phyloP scores from a whole-genome alignment of 2,329 filamentous ascomycete species.

The Gaeumannomyces sp. region DNA sequence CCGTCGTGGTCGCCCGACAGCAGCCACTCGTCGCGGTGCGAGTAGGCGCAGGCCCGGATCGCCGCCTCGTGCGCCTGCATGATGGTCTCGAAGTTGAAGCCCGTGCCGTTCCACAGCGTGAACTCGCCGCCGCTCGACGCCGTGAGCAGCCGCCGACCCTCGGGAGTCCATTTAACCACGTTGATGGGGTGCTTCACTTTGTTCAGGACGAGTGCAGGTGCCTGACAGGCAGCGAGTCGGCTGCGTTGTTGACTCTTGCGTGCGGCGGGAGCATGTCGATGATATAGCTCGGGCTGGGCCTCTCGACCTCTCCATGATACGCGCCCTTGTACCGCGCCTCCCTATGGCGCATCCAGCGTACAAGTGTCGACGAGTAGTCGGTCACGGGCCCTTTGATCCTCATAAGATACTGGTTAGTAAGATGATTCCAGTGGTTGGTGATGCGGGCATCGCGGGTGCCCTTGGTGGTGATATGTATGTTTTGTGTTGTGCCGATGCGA shows the following conservation, averaged over 20 bases:
- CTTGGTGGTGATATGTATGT: background rate
- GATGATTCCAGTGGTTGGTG: background rate
- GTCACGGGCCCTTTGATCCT: constrained; percentile 68
- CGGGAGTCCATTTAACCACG: constrained; percentile 94
- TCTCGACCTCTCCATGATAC: constrained; percentile 68
- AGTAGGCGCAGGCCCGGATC: constrained; percentile 78
- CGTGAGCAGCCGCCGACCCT: constrained; percentile 84
- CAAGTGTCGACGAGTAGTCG: constrained; percentile 84
- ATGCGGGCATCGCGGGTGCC: background rate
- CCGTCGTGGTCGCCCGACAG: constrained; percentile 94
- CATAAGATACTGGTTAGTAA: background rate
- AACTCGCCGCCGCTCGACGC: constrained; percentile 97
- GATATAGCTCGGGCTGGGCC: constrained; percentile 83
- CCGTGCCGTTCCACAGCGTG: constrained; percentile 96
- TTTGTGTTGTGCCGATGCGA: background rate
- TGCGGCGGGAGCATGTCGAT: constrained; percentile 88
- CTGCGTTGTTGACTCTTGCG: constrained; percentile 66
- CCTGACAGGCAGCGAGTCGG: constrained; percentile 86
- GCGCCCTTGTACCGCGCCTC: constrained; percentile 68
- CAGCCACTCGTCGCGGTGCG: constrained; percentile 94
- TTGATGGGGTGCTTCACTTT: constrained; percentile 98
- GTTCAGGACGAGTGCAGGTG: constrained; percentile 98
- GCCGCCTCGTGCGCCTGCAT: constrained; percentile 95
- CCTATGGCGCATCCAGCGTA: constrained; percentile 85
- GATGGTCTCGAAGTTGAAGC: constrained; percentile 99